Evolutionary conservation across 345 rosid species (phyloP), one percentile per base, ranked within the genome.

Genomic region (Lepidium sativum): DNA sequence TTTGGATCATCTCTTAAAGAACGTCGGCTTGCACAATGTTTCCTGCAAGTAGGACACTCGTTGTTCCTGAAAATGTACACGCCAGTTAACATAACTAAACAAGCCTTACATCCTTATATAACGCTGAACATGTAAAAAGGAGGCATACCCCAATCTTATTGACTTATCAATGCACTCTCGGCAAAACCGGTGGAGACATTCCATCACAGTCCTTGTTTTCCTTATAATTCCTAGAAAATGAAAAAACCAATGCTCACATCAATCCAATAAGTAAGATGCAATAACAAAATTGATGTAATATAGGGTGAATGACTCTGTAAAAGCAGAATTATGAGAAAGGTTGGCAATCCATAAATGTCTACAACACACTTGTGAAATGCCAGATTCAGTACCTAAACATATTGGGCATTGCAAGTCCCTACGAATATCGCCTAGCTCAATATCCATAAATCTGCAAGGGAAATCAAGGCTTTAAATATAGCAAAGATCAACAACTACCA

Each of bases 41-140:
- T 89, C 78, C 98, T 94, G 71, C 97, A 92, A 68, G 98, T 89
- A 74, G 98, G 98, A 69, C 98, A 92, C 75, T 92, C 98, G 52
- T 87, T 89, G 69, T 92, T 92, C 83, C 98, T 92, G 82, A 73
- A 81, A 73, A 60, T 67, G 4, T 41, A 31, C n/a, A 13, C 11
- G 14, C 10, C 17, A 40, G 37, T 43, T 37, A 67, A 39, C n/a
- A 44, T 47, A 44, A n/a, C 8, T 31, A 9, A 48, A 37, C 34
- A 16, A 59, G 51, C 60, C 43, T 42, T 44, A 54, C 25, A 55
- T 49, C 33, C 37, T 63, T 41, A 20, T 59, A 29, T 68, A 54
- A 40, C 37, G 64, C 16, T 58, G 63, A 25, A 57, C 60, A 54
- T 52, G 52, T 48, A 63, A 74, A 39, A 15, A 47, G 57, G 62